Base-by-base conservation (phyloP, 371 early-diverging fungal genomes). In the Capillidium heterosporum region DNA sequence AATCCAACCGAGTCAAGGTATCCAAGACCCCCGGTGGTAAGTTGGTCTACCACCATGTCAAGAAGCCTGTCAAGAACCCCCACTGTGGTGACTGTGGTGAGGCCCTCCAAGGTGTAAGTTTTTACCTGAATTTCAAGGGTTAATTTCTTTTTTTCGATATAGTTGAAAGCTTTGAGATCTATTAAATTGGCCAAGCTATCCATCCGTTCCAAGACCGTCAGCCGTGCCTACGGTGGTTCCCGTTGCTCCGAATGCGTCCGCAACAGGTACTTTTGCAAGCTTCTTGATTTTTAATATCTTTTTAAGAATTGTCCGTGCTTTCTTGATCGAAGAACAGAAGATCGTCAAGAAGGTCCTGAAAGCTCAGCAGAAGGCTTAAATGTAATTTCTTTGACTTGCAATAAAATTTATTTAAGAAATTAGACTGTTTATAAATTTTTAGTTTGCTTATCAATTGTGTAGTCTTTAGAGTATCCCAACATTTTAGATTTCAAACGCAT, bases 321-420 rank as follows among this genome's bases (percentile, higher is more conserved):
- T 96, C 87, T 80, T 96, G 69, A 88, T 96, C 61, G 97, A 96
- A 78, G 97, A 96, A 79, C 95, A 95, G 78, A 95, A 95, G 89
- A 94, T 96, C 66, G 94, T 95, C 73, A 95, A 95, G 89, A 89
- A 85, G 75, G 91, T 93, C 63, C 76, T 92, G 67, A 93, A 92
- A 84, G 72, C 81, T 58, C 84, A 86, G 69, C 68, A 61, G 50
- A 65, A 65, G 57, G 57, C 56, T 56, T 27, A 57, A 52, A 35
- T 35, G 13, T 35, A 7, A 7, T 35, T 13, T 7, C 4, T 13
- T 7, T 35, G 35, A 13, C 4, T 7, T 35, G 35, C 35, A 55
- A 44, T 35, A 35, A 35, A 35, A 35, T 35, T 35, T 7, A 35
- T 13, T 35, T 35, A 35, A 35, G 7, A 7, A 35, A 13, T 35